phyloP scores from a whole-genome alignment of 2,329 filamentous ascomycete species.

The Rutstroemia sp. region DNA sequence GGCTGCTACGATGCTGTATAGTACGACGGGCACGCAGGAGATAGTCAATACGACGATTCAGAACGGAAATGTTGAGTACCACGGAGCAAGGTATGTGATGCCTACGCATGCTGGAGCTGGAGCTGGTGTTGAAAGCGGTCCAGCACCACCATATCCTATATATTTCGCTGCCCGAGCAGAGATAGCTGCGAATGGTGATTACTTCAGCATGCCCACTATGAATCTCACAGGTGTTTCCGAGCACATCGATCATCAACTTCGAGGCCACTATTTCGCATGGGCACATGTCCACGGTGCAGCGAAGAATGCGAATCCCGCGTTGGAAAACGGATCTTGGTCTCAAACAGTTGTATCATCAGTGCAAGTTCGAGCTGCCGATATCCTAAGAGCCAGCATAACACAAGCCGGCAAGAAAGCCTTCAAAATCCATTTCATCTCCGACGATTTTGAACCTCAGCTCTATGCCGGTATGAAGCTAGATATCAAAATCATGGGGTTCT shows the following conservation, averaged over 20 bases:
- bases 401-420: slow-evolving; percentile 43
- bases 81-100: slow-evolving; percentile 27
- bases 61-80: slow-evolving; percentile 33
- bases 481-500: slow-evolving; percentile 52
- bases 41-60: slow-evolving; percentile 25
- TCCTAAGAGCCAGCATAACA: slow-evolving; percentile 23
- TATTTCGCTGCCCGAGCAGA: slow-evolving; percentile 43
- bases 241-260: slow-evolving; percentile 44
- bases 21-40: slow-evolving; percentile 22
- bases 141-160: slow-evolving; percentile 45
- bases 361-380: slow-evolving; percentile 36
- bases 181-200: slow-evolving; percentile 28
- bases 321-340: slow-evolving; percentile 41
- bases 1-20: slow-evolving; percentile 30
- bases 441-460: slow-evolving; percentile 35
- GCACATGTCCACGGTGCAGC: slow-evolving; percentile 30
- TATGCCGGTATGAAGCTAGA: slow-evolving; percentile 41
- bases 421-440: slow-evolving; percentile 46
- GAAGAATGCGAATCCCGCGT: slow-evolving; percentile 6
- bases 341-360: slow-evolving; percentile 51
- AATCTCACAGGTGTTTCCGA: slow-evolving; percentile 46
- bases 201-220: slow-evolving; percentile 45
- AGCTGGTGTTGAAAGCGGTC: slow-evolving; percentile 37
- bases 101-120: slow-evolving; percentile 34
- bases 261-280: slow-evolving; percentile 61